Base-by-base conservation (phyloP, 805 yeast species). In the Cyberlindnera samutprakarnensis region DNA sequence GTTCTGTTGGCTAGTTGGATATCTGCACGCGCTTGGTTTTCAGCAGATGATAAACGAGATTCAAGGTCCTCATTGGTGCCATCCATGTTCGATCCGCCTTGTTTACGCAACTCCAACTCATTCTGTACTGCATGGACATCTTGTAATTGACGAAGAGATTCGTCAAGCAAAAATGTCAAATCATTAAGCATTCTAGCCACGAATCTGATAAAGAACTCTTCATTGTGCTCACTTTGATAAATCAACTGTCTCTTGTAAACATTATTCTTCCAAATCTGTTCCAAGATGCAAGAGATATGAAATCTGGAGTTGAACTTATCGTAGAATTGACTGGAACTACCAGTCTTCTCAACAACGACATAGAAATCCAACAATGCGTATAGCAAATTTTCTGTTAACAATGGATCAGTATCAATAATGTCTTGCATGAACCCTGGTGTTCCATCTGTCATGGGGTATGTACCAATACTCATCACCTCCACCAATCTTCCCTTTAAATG, bases 141-240 rank as follows among this genome's bases (percentile, higher is more conserved):
- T 18, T 75, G 68, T 40, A 92, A 65, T 51, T 83, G 84, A 35
- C 80, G 72, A 41, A 92, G 69, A 1, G 96, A 80, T 57, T 92
- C 98, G 57, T 92, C 97, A 39, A 92, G 63, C 42, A 92, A 63
- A 50, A 78, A 92, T 0, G 98, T 92, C 11, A 94, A 78, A 57
- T 92, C 98, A 56, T 92, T 92, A 51, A 92, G 66, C 84, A 92
- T 79, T 54, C 96, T 70, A 1, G 98, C 98, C 37, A 90, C 83
- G 52, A 92, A 87, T 48, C 94, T 69, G 30, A 90, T 81, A 53
- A 92, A 92, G 47, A 92, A 90, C 37, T 83, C 87, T 21, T 80
- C 79, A 44, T 83, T 75, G 28, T 71, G 59, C 19, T 62, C 64
- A 15, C 94, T 73, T 51, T 83, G 88, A 33, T 65, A 56, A 28